These are phyloP conservation scores for Escovopsis sp. DNA, from an alignment of 2,329 filamentous ascomycete genomes.

Conservation along the genomic window DNA sequence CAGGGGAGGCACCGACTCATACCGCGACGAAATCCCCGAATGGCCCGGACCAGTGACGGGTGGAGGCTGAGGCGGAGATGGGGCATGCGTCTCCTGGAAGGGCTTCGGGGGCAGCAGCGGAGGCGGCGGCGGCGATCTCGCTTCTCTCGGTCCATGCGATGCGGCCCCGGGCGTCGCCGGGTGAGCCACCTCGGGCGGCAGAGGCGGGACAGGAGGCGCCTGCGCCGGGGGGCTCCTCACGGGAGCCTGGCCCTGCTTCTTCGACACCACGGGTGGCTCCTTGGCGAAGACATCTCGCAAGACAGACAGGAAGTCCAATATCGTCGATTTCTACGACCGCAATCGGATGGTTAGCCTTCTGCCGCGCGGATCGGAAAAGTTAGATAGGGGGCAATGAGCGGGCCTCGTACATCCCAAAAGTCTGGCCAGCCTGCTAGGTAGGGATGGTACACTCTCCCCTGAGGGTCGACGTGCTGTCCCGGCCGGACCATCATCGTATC, in stretches of 20 bases:
- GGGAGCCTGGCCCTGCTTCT: slow-evolving; percentile 37
- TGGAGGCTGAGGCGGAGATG: slow-evolving; percentile 13
- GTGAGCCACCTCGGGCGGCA: slow-evolving; percentile 46
- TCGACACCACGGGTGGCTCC: slow-evolving; percentile 79
- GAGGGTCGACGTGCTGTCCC: slow-evolving; percentile 87
- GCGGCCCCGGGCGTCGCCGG: slow-evolving; percentile 22
- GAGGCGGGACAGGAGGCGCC: slow-evolving; percentile 53
- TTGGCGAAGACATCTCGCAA: slow-evolving; percentile 82
- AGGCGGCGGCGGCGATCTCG: slow-evolving; percentile 39
- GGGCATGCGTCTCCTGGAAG: slow-evolving; percentile 12
- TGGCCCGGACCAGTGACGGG: slow-evolving; percentile 7
- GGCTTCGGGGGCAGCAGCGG: slow-evolving; percentile 35
- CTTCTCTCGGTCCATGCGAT: slow-evolving; percentile 19
- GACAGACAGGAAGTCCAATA: slow-evolving; percentile 70
- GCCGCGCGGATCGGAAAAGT: not conserved
- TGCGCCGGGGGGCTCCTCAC: slow-evolving; percentile 14
- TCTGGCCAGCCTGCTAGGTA: slow-evolving; percentile 83
- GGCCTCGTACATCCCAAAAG: slow-evolving; percentile 65
- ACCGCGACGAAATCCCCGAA: slow-evolving; percentile 21
- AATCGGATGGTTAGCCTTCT: not conserved
- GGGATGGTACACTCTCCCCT: slow-evolving; percentile 89
- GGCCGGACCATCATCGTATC: slow-evolving; percentile 80
- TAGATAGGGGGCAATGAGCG: not conserved
- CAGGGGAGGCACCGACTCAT: slow-evolving; percentile 33
- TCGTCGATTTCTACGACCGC: slow-evolving; percentile 59